phyloP scores from a whole-genome alignment of 257 asterid genomes.

The Rubia yunnanensis region DNA sequence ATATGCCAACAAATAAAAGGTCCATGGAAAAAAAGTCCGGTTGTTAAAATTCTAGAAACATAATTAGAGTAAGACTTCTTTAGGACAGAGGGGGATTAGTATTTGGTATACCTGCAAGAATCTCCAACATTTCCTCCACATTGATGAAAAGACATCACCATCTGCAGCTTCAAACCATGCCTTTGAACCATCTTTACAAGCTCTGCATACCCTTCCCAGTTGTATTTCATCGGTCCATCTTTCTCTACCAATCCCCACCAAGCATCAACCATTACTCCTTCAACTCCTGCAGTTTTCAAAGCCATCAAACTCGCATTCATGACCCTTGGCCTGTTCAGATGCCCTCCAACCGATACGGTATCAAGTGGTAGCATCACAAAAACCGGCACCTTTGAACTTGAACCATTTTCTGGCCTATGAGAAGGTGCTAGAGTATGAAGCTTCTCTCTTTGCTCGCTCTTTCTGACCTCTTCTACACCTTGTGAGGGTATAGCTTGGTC shows the following conservation, averaged over 20 bases:
- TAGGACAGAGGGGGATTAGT: not conserved
- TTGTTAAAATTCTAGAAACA: not conserved
- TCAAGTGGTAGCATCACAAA: slow-evolving; percentile 94
- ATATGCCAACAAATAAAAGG: too few species aligned
- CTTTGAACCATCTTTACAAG: slow-evolving; percentile 61
- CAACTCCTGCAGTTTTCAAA: slow-evolving; percentile 71
- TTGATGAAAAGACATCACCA: slow-evolving; percentile 90
- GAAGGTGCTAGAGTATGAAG: slow-evolving; percentile 34
- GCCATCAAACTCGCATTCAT: slow-evolving; percentile 93
- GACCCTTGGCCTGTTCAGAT: slow-evolving; percentile 55
- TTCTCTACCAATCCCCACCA: slow-evolving; percentile 99
- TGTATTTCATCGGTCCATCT: slow-evolving; percentile 73
- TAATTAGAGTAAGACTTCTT: not conserved
- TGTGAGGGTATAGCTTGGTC: slow-evolving; percentile 7
- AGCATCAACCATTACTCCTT: slow-evolving; percentile 90
- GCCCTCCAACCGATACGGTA: slow-evolving; percentile 51
- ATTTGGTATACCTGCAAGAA: slow-evolving; percentile 55
- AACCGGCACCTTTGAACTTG: slow-evolving; percentile 54
- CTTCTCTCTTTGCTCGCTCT: slow-evolving; percentile 35
- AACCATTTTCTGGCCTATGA: slow-evolving; percentile 18
- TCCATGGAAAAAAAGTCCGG: not conserved
- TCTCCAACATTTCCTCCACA: slow-evolving; percentile 97
- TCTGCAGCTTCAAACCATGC: slow-evolving; percentile 79
- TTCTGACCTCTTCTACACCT: slow-evolving; percentile 22
- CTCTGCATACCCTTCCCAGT: slow-evolving; percentile 88